These are phyloP conservation scores for Komagataea norvegica DNA, from an alignment of 1,139 yeast species.

Conservation along the genomic window DNA sequence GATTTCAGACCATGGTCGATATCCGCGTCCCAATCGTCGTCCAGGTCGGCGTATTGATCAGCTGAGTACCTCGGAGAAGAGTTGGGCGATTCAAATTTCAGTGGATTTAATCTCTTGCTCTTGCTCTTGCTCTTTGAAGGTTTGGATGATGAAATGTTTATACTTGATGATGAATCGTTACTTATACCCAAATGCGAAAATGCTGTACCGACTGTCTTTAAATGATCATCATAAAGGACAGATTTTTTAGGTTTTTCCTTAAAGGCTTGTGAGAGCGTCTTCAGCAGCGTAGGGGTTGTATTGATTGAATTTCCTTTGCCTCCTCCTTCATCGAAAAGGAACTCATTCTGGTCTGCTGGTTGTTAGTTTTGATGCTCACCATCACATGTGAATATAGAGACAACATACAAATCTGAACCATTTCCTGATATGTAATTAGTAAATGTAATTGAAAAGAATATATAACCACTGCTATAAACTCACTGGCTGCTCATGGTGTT, in stretches of 20 bases:
- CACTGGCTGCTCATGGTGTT: constrained; percentile 21
- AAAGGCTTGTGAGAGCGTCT: constrained; percentile 33
- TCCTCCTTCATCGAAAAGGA: constrained; percentile 63
- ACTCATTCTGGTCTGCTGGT: constrained; percentile 45
- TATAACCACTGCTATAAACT: constrained; percentile 1
- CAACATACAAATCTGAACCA: constrained; percentile 52
- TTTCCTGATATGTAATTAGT: constrained; percentile 36
- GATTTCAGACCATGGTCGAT: constrained; percentile 49
- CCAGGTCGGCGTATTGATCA: constrained; percentile 54
- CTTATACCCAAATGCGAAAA: constrained; percentile 33
- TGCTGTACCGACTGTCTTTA: constrained; percentile 38
- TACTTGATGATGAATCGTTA: constrained; percentile 18
- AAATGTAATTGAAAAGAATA: not conserved
- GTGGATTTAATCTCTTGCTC: constrained; percentile 6
- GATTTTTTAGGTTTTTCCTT: constrained; percentile 25
- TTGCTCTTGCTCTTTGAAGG: constrained; percentile 6
- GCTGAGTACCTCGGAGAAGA: constrained; percentile 25
- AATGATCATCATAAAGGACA: constrained; percentile 28
- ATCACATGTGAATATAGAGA: not conserved
- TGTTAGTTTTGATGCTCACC: not conserved
- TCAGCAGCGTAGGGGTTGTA: constrained; percentile 41
- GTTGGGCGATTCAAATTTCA: constrained; percentile 11
- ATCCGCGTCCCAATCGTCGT: constrained; percentile 92
- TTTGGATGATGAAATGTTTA: constrained; percentile 11
- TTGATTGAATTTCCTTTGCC: constrained; percentile 54